Evolutionary conservation across 2,329 filamentous ascomycete species (phyloP), one percentile per base, ranked within the genome.

Genomic region (Paecilomyces formosus): DNA sequence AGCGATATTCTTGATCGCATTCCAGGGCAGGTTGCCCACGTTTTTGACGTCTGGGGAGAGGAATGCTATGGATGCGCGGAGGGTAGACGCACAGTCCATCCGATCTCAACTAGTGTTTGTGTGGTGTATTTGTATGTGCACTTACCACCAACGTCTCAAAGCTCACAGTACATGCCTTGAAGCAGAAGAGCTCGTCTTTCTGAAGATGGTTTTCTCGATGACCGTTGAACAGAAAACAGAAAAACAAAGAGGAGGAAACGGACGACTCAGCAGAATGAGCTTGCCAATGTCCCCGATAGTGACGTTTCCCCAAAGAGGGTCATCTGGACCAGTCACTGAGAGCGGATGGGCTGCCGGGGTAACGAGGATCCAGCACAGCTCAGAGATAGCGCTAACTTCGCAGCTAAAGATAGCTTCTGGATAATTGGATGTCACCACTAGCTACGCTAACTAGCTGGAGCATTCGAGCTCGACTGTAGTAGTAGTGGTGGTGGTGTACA

Each of bases 1-100:
- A 56, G 55, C 26, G 24, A 45, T 33, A 57, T 54, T 57, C 30
- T 50, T 45, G 50, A 26, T 21, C 60, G 21, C 55, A 56, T 64
- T 61, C 62, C 64, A 15, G 50, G 50, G 21, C 22, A 6, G 11
- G 28, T 52, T 22, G 22, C 11, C 21, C 50, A 57, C 52, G 58
- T 58, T 55, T 52, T 39, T 55, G 30, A 39, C 31, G 55, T 53
- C 55, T 58, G 55, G 51, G 21, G 28, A 30, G 6, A 52, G 50
- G 55, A 53, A 51, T 56, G 45, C 33, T 49, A 21, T 57, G 55
- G 21, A 52, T 24, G 50, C 22, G 50, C 26, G 50, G 15, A 52
- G 18, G n/a, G 4, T 18, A 45, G 9, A 45, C 4, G 39, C 39
- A 45, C n/a, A 18, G 39, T 45, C 39, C 39, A 18, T 21, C n/a